Base-by-base conservation (phyloP, 1,139 yeast species). In the Sugiyamaella neomexicana region DNA sequence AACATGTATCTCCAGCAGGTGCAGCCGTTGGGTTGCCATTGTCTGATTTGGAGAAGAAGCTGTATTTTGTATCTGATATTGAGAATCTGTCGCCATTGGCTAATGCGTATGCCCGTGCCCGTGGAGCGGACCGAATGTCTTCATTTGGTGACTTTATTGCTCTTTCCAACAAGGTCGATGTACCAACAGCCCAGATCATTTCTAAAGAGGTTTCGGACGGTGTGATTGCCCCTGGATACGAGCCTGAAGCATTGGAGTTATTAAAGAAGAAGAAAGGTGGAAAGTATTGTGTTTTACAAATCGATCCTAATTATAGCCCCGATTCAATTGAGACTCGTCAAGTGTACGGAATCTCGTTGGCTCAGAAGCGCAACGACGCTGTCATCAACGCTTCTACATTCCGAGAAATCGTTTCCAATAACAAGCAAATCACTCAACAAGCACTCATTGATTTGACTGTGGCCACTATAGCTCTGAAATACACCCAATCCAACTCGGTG, bases 91-190 rank as follows among this genome's bases (percentile, higher is more conserved):
- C 97, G 32, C 98, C 98, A 57, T 80, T 93, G 70, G 99, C 99
- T 60, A 88, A 88, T 69, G 99, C 99, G 57, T 93, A 93, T 69
- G 99, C 99, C 44, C 87, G 99, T 76, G 99, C 99, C 54, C 87
- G 99, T 76, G 99, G 99, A 73, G 99, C 99, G 63, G 99, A 93
- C 77, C 86, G 99, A 80, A 93, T 93, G 99, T 90, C 98, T 12
- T 89, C 97, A 13, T 93, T 93, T 70, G 99, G 99, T 71, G 99
- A 93, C 76, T 93, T 91, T 80, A 93, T 93, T 69, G 99, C 99
- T 54, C 80, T 93, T 62, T 89, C 97, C 58, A 91, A 91, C 79
- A 89, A 88, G 74, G 99, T 93, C 62, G 99, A 93, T 73, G 78
- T 87, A 56, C 91, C 97, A 70, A 93, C 99, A 57, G 99, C 99